phyloP scores from a whole-genome alignment of 441 rosid species.

The Rhodomyrtus psidioides region DNA sequence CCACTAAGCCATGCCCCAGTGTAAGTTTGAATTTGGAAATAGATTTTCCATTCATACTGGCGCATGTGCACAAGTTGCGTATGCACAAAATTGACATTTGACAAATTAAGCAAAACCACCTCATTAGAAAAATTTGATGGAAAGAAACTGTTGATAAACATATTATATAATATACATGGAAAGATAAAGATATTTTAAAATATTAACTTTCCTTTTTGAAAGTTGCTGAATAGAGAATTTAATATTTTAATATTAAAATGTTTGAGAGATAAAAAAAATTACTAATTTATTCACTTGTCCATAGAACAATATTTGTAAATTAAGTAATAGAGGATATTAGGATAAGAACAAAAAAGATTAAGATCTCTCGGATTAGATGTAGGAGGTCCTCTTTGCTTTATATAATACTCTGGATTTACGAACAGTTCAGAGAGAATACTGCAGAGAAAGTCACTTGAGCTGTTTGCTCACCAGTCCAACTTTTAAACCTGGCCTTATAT shows the following conservation, averaged over 20 bases:
- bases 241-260: background rate
- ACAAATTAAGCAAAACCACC: background rate
- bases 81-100: background rate
- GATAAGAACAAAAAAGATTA: no score
- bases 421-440: no score
- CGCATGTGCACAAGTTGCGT: background rate
- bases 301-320: no score
- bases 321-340: no score
- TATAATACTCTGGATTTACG: no score
- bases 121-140: background rate
- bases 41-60: background rate
- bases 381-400: no score
- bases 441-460: no score
- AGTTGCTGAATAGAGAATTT: background rate
- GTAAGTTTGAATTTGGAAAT: background rate
- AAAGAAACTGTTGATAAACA: background rate
- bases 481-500: background rate
- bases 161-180: background rate
- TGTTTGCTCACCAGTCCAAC: no score
- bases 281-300: no score
- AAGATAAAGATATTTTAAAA: background rate
- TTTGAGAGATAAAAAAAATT: background rate
- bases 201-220: background rate
- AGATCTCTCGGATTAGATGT: no score
- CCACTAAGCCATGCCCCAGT: background rate